phyloP scores from a whole-genome alignment of 495 filamentous ascomycete species.

The Hyphodiscus hymeniophilus region DNA sequence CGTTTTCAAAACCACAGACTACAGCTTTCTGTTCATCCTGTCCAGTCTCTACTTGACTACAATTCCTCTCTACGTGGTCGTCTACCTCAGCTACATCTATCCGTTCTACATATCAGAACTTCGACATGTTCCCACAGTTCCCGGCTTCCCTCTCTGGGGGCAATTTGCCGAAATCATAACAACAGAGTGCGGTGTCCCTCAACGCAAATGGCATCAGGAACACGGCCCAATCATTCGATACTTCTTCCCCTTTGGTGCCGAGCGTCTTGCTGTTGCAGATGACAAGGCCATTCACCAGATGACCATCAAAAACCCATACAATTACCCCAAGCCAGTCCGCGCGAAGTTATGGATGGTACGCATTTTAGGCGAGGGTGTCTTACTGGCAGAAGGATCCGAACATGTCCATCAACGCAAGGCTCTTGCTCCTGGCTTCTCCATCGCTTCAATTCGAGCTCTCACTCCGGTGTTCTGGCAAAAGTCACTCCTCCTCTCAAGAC shows the following conservation, averaged over 20 bases:
- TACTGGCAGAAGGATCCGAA: slow-evolving; percentile 77
- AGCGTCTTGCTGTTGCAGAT: slow-evolving; percentile 36
- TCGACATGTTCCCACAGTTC: slow-evolving; percentile 34
- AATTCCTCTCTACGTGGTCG: slow-evolving; percentile 17
- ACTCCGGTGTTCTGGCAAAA: slow-evolving; percentile 72
- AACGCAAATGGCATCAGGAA: slow-evolving; percentile 33
- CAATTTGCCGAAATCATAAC: slow-evolving; percentile 33
- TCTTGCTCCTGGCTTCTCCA: slow-evolving; percentile 74
- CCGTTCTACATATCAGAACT: slow-evolving; percentile 35
- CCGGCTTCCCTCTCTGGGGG: slow-evolving; percentile 35
- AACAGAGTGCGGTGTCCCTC: slow-evolving; percentile 31
- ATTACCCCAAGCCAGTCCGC: slow-evolving; percentile 41
- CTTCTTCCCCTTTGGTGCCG: slow-evolving; percentile 36
- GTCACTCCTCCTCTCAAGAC: slow-evolving; percentile 47
- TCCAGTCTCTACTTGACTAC: slow-evolving; percentile 10
- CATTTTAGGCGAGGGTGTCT: slow-evolving; percentile 63
- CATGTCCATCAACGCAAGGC: slow-evolving; percentile 74
- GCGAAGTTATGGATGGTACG: slow-evolving; percentile 47
- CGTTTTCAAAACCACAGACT: slow-evolving; percentile 6
- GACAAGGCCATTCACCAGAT: slow-evolving; percentile 38
- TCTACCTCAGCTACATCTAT: slow-evolving; percentile 32
- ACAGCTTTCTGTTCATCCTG: slow-evolving; percentile 1
- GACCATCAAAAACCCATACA: slow-evolving; percentile 44
- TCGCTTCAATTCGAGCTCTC: slow-evolving; percentile 75
- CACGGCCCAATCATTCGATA: slow-evolving; percentile 36